Conservation (phyloP, 2,329 filamentous ascomycete genomes). For the Fusarium newnesense region DNA sequence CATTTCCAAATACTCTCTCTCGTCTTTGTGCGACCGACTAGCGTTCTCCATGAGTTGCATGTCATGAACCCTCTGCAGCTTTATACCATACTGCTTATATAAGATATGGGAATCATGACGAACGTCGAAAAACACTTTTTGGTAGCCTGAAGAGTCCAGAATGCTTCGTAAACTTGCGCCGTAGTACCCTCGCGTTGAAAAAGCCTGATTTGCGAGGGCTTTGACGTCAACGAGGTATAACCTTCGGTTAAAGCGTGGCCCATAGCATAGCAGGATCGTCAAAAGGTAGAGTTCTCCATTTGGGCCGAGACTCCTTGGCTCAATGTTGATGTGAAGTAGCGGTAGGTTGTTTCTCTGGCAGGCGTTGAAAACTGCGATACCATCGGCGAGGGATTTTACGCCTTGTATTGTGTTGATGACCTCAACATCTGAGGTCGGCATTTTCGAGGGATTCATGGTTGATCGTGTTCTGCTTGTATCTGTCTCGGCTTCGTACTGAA, state of each 20-base stretch:
- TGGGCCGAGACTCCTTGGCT: neutral
- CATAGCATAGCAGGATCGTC: neutral
- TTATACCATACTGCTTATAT: neutral
- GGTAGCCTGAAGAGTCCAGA: neutral
- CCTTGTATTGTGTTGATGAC: neutral
- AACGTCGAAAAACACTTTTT: neutral
- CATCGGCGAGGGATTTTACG: neutral
- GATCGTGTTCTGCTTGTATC: neutral
- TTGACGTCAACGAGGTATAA: neutral
- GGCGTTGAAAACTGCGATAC: neutral
- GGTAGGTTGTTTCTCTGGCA: neutral
- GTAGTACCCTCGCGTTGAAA: neutral
- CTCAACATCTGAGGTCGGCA: accelerated
- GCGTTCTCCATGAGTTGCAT: neutral
- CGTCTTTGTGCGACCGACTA: accelerated
- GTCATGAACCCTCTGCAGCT: neutral
- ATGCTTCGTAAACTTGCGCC: neutral
- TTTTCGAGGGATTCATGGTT: too few relatives aligned
- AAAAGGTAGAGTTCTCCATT: neutral
- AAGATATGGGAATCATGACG: accelerated
- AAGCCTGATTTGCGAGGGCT: neutral
- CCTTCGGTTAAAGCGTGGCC: neutral
- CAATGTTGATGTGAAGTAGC: neutral
- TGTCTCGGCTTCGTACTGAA: accelerated
- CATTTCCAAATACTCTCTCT: accelerated